Conservation (phyloP, 2,329 filamentous ascomycete species). For the Fusarium poae region DNA sequence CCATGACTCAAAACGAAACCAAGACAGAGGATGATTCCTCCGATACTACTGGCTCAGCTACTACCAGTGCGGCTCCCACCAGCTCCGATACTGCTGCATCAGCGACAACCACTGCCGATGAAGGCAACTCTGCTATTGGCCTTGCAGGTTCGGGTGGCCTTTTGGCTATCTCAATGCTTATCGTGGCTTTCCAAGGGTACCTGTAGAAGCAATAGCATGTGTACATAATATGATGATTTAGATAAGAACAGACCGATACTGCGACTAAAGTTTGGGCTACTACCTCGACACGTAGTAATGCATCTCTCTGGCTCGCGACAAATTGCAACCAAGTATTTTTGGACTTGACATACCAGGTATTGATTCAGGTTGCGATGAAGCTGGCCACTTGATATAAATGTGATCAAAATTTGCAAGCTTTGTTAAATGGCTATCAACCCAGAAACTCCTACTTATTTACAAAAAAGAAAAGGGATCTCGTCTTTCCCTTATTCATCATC, state of each 20-base stretch:
- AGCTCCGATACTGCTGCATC: background rate
- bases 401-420: background rate
- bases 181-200: background rate
- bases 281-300: background rate
- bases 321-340: no score
- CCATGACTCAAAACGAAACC: conserved; percentile 5
- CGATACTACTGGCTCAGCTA: background rate
- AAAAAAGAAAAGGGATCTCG: background rate
- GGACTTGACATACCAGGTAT: background rate
- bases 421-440: background rate
- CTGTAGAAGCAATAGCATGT: background rate
- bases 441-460: conserved; percentile 7
- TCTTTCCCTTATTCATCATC: background rate
- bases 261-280: background rate
- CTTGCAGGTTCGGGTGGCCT: background rate
- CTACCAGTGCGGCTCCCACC: conserved; percentile 1
- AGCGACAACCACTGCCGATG: background rate
- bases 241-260: background rate
- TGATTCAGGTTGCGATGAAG: background rate
- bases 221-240: background rate
- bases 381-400: background rate
- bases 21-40: background rate
- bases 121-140: background rate
- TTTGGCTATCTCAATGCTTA: background rate
- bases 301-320: background rate